Evolutionary conservation across 2,329 filamentous ascomycete species (phyloP), one percentile per base, ranked within the genome.

Genomic region (Pezicula rhizophila): DNA sequence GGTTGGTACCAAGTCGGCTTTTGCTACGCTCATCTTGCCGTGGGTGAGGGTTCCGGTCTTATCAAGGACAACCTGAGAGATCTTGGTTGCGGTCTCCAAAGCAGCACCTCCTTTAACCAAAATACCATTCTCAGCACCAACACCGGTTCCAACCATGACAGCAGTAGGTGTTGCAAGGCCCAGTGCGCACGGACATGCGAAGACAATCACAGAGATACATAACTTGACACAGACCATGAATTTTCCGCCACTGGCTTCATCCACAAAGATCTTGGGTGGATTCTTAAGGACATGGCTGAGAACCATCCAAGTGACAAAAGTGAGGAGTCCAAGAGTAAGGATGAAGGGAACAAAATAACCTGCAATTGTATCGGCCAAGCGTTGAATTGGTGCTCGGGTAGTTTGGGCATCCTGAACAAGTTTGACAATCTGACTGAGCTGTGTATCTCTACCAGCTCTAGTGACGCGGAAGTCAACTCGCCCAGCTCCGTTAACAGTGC

Each of bases 341-440:
- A 99, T 96, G 12, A 82, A 78, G 0, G 93, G 93, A 1, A 99
- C 88, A 60, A 99, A 99, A 67, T 93, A 93, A 12, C 93, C 92
- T 14, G 93, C 91, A 40, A 99, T 81, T 2, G 80, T 82, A 68
- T 99, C 93, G 4, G 91, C 93, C 63, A 97, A 80, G 40, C 89
- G 82, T 67, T 99, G 93, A 51, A 99, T 99, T 0, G 93, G 93
- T 7, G 93, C 93, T 35, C 93, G 82, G 46, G 83, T 92, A 2
- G 92, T 97, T 67, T 99, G 93, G 3, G 93, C 93, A 65, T 96
- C 89, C 68, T 99, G 93, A 0, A 99, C 93, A n/a, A 97, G 79
- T 67, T 92, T 93, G 54, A 99, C 93, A 56, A 99, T 99, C 68
- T 97, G 93, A 68, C 90, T 96, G 48, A 99, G 83, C 66, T 97